Evolutionary conservation across 2,329 filamentous ascomycete genomes (phyloP), one percentile per base, ranked within the genome.

Genomic region (Fusarium nodosum): DNA sequence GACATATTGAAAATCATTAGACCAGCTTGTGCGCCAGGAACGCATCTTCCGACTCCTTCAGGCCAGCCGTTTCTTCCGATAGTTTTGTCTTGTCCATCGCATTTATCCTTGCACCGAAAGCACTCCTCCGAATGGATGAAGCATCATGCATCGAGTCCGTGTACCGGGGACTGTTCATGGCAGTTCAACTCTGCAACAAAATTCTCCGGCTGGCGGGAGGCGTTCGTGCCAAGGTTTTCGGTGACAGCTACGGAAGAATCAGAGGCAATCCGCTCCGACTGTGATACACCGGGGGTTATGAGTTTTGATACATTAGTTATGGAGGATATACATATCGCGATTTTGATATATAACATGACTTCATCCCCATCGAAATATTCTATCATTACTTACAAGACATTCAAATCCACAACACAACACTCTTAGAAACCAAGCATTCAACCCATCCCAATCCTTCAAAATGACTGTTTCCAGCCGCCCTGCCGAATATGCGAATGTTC

Each of bases 321-420:
- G 16, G 5, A 36, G 16, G 16, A 36, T 18, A 10, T 18, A 9
- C 10, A 10, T 0, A 7, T 16, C 4, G 18, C 3, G 4, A 0
- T 10, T 36, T 10, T 36, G 10, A 28, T 22, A 39, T 39, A 39
- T 8, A 39, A 20, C 3, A 4, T 11, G n/a, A 20, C n/a, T 20
- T 39, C 11, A 12, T 12, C 6, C 20, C 18, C n/a, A 7, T 12
- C 11, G 4, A 39, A 15, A 4, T 8, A 39, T 7, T 4, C 7
- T 22, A 11, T 39, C n/a, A 39, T 39, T 12, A 39, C n/a, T 22
- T 12, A 39, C 36, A 22, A 3, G 8, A 39, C 36, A 39, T 20
- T 15, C 12, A 39, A n/a, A 12, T 22, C 36, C 7, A 39, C 6
- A 13, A 12, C 10, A 13, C 33, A 39, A 39, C 10, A 39, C n/a